Evolutionary conservation across 257 asterid genomes (phyloP).

Genomic region (Linaria vulgaris): DNA sequence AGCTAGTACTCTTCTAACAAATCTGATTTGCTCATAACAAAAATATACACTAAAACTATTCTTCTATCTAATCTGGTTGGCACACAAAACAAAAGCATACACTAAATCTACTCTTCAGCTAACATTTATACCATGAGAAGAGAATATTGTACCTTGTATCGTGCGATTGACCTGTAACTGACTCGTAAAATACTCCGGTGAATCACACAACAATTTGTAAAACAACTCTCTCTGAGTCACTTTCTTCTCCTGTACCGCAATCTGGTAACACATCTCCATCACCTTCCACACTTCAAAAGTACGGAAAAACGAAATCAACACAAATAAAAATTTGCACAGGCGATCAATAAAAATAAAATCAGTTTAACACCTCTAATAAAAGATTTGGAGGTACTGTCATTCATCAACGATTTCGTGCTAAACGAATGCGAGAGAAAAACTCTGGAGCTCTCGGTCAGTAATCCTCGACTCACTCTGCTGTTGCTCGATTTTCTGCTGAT

Average conservation of each 20-base stretch:
- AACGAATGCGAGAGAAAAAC: conserved; percentile 74
- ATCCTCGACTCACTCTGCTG: conserved; percentile 67
- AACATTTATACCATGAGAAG: not conserved
- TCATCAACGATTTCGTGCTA: conserved; percentile 66
- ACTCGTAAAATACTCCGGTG: conserved; percentile 72
- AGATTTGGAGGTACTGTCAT: conserved; percentile 60
- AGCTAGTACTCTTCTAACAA: not conserved
- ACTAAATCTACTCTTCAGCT: not conserved
- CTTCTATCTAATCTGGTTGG: too few relatives aligned
- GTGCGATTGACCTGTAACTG: conserved; percentile 79
- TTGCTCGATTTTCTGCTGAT: conserved; percentile 67
- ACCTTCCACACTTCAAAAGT: conserved; percentile 76
- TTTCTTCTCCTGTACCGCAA: conserved; percentile 68
- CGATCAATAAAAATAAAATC: conserved; percentile 2
- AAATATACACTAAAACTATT: not conserved
- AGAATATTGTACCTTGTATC: conserved; percentile 57
- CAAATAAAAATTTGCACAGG: conserved; percentile 1
- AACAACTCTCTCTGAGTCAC: conserved; percentile 92
- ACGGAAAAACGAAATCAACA: conserved; percentile 7
- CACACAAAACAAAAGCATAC: not conserved
- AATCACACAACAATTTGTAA: conserved; percentile 77
- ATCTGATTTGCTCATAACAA: too few relatives aligned
- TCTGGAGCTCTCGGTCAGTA: conserved; percentile 58
- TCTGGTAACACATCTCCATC: conserved; percentile 85
- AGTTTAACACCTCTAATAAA: conserved; percentile 64